phyloP scores from a whole-genome alignment of 768 basidiomycete species.

The Tulasnella sp. region DNA sequence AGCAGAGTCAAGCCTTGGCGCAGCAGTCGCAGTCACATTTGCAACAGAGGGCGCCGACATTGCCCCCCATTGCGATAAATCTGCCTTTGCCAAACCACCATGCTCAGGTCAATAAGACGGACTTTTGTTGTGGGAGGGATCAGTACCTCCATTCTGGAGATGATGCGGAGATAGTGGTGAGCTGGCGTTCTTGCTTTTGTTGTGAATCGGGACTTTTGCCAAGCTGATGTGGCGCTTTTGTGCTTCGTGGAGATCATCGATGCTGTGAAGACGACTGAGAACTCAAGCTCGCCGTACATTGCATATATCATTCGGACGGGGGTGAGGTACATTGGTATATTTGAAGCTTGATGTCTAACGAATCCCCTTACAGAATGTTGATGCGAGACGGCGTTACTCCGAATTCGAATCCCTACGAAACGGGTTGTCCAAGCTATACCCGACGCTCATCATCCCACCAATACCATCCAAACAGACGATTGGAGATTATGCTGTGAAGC shows the following conservation, averaged over 20 bases:
- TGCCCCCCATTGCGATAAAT: background rate
- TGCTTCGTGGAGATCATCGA: slow-evolving; percentile 63
- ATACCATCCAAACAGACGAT: slow-evolving; percentile 95
- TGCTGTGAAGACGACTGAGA: slow-evolving; percentile 87
- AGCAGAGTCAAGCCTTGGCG: slow-evolving; percentile 6
- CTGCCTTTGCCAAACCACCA: slow-evolving; percentile 15
- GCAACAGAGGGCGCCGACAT: slow-evolving; percentile 4
- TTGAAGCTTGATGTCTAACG: slow-evolving; percentile 16
- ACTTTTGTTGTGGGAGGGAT: slow-evolving; percentile 70
- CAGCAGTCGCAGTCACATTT: background rate
- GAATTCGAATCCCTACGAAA: slow-evolving; percentile 91
- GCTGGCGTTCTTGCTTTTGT: slow-evolving; percentile 24
- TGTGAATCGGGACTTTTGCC: too few species aligned
- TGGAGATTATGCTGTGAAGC: slow-evolving; percentile 94
- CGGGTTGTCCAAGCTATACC: slow-evolving; percentile 78
- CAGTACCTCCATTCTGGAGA: slow-evolving; percentile 67
- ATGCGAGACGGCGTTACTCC: slow-evolving; percentile 86
- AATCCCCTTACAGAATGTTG: slow-evolving; percentile 50
- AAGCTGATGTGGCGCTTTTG: background rate
- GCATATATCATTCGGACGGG: slow-evolving; percentile 86
- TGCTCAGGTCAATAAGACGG: slow-evolving; percentile 40
- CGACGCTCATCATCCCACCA: slow-evolving; percentile 92
- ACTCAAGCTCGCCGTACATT: slow-evolving; percentile 85
- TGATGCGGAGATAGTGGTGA: slow-evolving; percentile 66
- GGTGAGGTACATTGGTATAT: slow-evolving; percentile 36